These are phyloP conservation scores for Dictyostelium brefeldianum DNA, from an alignment of 78 protist species.

Conservation along the genomic window DNA sequence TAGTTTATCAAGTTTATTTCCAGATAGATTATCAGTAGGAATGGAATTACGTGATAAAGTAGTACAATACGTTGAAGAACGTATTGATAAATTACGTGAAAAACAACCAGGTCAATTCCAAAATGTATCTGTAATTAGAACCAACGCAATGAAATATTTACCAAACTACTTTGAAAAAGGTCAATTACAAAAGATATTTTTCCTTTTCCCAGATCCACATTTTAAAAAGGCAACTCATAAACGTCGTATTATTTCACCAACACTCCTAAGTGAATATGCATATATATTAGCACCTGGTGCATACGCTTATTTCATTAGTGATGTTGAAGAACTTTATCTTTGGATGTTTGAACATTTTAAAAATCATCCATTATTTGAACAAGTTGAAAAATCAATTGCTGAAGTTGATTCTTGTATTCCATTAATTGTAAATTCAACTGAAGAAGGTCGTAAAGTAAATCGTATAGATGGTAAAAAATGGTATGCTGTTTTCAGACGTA, in stretches of 20 bases:
- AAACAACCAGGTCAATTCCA: constrained; percentile 58
- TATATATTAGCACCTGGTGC: constrained; percentile 90
- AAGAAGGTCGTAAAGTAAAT: constrained; percentile 89
- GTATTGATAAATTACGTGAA: constrained; percentile 77
- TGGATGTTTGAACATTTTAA: constrained; percentile 94
- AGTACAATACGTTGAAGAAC: constrained; percentile 85
- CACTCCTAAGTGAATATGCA: constrained; percentile 95
- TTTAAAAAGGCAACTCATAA: constrained; percentile 93
- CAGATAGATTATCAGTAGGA: constrained; percentile 89
- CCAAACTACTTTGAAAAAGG: constrained; percentile 94
- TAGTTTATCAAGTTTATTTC: constrained; percentile 75
- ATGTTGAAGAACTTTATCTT: constrained; percentile 91
- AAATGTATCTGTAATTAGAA: constrained; percentile 89
- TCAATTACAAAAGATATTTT: constrained; percentile 92
- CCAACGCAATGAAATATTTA: constrained; percentile 95
- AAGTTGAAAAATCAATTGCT: constrained; percentile 37
- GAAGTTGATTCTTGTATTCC: constrained; percentile 75
- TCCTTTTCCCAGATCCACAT: constrained; percentile 98
- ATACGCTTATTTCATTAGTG: constrained; percentile 93
- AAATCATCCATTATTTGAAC: constrained; percentile 92
- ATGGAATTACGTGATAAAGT: constrained; percentile 95
- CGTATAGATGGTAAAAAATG: constrained; percentile 87
- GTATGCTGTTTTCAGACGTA: constrained; percentile 87
- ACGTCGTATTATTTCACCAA: constrained; percentile 92
- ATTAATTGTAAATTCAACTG: constrained; percentile 61